These are phyloP conservation scores for Xylaria castorea DNA, from an alignment of 495 filamentous ascomycete species.

Conservation along the genomic window DNA sequence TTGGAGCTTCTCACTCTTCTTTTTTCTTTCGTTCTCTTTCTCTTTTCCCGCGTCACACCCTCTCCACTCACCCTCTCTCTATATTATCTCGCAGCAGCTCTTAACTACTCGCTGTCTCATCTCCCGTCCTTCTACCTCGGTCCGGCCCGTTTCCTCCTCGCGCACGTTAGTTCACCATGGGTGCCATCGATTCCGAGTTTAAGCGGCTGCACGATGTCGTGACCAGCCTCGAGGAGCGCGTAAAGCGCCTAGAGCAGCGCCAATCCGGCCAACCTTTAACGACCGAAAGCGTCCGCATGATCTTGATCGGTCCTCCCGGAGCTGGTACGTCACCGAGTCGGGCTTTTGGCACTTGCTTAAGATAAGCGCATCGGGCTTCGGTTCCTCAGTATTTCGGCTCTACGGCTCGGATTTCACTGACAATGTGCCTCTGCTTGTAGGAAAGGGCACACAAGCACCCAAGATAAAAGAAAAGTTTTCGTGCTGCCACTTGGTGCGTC, in stretches of 20 bases:
- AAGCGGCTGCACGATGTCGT: conserved; percentile 78
- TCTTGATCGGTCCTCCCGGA: conserved; percentile 96
- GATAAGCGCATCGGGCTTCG: conserved; percentile 10
- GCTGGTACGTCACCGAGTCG: conserved; percentile 71
- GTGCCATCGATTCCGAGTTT: conserved; percentile 81
- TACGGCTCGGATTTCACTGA: conserved; percentile 38
- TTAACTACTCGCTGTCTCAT: conserved; percentile 18
- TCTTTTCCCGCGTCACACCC: conserved; percentile 29
- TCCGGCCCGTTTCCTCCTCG: conserved; percentile 43
- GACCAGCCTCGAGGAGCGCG: conserved; percentile 80
- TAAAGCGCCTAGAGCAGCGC: conserved; percentile 75
- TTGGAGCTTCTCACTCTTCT: conserved; percentile 17
- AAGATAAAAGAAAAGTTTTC: conserved; percentile 97
- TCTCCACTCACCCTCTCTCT: conserved; percentile 30
- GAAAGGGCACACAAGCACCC: conserved; percentile 98
- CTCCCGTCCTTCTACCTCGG: conserved; percentile 40
- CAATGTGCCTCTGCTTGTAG: conserved; percentile 53
- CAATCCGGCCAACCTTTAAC: conserved; percentile 59
- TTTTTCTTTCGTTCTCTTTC: conserved; percentile 25
- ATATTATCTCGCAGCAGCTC: conserved; percentile 3
- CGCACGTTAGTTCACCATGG: conserved; percentile 64
- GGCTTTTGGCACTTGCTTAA: conserved; percentile 10
- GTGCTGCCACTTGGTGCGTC: conserved; percentile 90
- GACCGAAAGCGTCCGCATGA: conserved; percentile 81
- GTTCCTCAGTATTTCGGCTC: conserved; percentile 7